Conservation (phyloP, 257 asterid species). For the Capsicum baccatum region DNA sequence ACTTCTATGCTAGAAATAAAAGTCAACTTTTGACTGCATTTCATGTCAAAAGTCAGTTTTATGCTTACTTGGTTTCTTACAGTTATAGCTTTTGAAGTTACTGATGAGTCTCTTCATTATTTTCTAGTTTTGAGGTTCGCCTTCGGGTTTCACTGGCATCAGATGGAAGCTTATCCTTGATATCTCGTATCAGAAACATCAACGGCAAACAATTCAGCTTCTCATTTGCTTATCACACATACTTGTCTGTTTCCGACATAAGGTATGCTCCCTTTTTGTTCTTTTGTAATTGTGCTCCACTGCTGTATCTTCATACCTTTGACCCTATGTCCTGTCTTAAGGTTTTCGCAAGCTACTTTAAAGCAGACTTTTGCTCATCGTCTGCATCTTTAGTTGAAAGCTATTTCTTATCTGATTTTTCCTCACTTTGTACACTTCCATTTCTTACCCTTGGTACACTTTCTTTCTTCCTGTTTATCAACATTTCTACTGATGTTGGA, state of each 20-base stretch:
- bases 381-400: neutral
- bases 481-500: conserved; percentile 22
- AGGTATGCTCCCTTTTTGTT: conserved; percentile 49
- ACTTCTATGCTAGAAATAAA: neutral
- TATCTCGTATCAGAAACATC: conserved; percentile 85
- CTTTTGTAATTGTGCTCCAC: neutral
- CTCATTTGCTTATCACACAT: conserved; percentile 87
- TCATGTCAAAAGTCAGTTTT: conserved; percentile 22
- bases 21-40: neutral
- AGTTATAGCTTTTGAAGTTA: conserved; percentile 17
- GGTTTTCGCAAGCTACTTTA: neutral
- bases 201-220: conserved; percentile 87
- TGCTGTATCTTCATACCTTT: neutral
- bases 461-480: neutral
- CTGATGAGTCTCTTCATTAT: conserved; percentile 25
- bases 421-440: neutral
- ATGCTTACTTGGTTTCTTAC: neutral
- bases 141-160: conserved; percentile 76
- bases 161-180: conserved; percentile 77
- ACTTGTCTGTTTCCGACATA: conserved; percentile 88
- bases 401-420: neutral
- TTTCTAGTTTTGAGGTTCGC: conserved; percentile 78
- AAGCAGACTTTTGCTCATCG: neutral
- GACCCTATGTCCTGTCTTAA: neutral
- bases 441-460: neutral